Evolutionary conservation across 148 eudicot genomes (phyloP), one percentile per base, ranked within the genome.

Genomic region (Linanthus parryae): DNA sequence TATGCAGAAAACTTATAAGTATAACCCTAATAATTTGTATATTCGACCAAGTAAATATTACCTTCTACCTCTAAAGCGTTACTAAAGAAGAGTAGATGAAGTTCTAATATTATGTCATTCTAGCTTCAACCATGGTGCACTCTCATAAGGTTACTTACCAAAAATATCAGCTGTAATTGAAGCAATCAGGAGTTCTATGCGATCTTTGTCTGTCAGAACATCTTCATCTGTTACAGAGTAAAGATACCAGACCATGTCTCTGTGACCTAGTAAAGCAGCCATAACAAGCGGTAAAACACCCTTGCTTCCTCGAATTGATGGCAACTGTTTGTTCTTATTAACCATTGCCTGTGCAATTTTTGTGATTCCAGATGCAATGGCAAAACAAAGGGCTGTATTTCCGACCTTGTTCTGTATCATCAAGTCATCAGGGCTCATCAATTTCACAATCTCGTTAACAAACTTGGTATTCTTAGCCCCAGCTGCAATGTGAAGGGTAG

Each of bases 311-410:
- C 52, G 16, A 7, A 60, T n/a, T 18, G 1, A 16, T 1, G 54
- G 62, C 14, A 56, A 31, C 1, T 29, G 21, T 0, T 1, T 2
- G 15, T 66, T n/a, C 10, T 24, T 56, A 0, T 28, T 10, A 1
- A 69, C 42, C 75, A 77, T 69, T 1, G 26, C 21, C 23, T 39
- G 38, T 9, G 78, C 82, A 28, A 59, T 63, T 8, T 35, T 31
- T 25, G 54, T 48, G 8, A n/a, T 33, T 1, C 82, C 78, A 4
- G 78, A 60, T 0, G 62, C 75, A 3, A 74, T 72, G 10, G 77
- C 81, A 34, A 71, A 42, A 46, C 74, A 68, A 16, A 76, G 66
- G 1, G 74, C 77, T 9, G 81, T 67, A 19, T 68, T 68, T 9
- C 47, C 73, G 1, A 27, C 28, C 10, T 37, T 54, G 20, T 71